Evolutionary conservation across 1,284 basidiomycete genomes (phyloP).

Genomic region (Ceratobasidium papillatum): DNA sequence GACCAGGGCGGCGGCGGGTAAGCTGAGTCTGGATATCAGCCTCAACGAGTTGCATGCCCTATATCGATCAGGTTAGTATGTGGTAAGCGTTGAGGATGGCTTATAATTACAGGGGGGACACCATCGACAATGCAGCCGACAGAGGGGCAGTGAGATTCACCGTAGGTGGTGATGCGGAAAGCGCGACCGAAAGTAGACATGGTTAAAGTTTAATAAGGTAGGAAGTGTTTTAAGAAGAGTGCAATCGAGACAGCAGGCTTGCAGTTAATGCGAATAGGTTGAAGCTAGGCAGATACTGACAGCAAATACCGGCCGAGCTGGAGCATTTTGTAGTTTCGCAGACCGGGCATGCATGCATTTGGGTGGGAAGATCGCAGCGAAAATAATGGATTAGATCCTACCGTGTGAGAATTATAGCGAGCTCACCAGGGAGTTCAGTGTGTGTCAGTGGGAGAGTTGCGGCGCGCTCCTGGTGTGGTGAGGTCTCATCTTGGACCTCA

Average conservation of each 20-base stretch:
- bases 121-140: conserved; percentile 99
- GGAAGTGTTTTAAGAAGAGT: conserved; percentile 17
- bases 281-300: conserved; percentile 38
- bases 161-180: conserved; percentile 96
- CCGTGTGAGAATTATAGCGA: conserved; percentile 33
- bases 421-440: conserved; percentile 38
- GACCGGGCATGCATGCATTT: conserved; percentile 3
- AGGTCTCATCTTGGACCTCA: conserved; percentile 30
- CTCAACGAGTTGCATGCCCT: conserved; percentile 85
- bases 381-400: conserved; percentile 16
- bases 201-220: conserved; percentile 25
- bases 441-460: conserved; percentile 31
- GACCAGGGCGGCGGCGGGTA: conserved; percentile 91
- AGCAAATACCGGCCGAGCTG: conserved; percentile 40
- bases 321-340: conserved; percentile 36
- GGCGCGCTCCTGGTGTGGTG: conserved; percentile 23
- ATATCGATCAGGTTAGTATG: conserved; percentile 24
- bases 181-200: conserved; percentile 95
- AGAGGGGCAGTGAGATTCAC: conserved; percentile 96
- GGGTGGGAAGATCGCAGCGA: conserved; percentile 26
- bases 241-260: conserved; percentile 41
- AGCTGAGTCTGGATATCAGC: conserved; percentile 93
- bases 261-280: conserved; percentile 26
- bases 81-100: not conserved
- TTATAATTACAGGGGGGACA: conserved; percentile 81